Evolutionary conservation across 1,284 basidiomycete genomes (phyloP).

Genomic region (Pseudozyma sp.): DNA sequence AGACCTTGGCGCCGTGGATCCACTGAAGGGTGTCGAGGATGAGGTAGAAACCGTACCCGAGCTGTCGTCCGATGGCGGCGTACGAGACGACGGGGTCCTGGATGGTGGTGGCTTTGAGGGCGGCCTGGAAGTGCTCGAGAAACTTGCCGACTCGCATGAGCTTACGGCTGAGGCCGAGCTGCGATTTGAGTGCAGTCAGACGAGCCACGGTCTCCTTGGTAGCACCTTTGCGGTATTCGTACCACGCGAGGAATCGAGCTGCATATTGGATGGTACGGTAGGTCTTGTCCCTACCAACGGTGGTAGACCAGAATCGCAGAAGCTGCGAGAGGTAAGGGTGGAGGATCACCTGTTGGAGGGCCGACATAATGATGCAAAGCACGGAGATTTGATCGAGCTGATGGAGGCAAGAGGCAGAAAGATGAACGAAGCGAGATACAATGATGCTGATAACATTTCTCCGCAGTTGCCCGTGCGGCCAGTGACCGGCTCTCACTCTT

Average conservation of each 20-base stretch:
- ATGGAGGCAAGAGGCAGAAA: conserved; percentile 5
- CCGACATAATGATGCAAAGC: conserved; percentile 54
- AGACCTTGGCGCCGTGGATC: conserved; percentile 67
- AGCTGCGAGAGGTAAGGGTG: conserved; percentile 67
- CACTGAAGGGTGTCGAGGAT: conserved; percentile 67
- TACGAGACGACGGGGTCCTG: conserved; percentile 80
- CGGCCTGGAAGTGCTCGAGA: conserved; percentile 91
- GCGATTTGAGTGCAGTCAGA: conserved; percentile 70
- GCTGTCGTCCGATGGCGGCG: conserved; percentile 83
- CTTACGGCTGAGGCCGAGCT: conserved; percentile 70
- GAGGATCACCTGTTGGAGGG: conserved; percentile 66
- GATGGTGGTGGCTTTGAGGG: conserved; percentile 79
- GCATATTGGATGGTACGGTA: conserved; percentile 94
- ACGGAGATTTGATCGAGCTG: not conserved
- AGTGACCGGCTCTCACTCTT: too few species aligned
- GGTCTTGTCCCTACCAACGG: conserved; percentile 73
- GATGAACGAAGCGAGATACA: not conserved
- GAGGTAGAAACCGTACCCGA: conserved; percentile 91
- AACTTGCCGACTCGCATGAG: conserved; percentile 92
- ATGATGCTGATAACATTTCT: too few species aligned
- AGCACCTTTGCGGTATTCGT: conserved; percentile 69
- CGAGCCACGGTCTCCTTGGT: conserved; percentile 70
- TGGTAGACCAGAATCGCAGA: conserved; percentile 68
- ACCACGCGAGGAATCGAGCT: conserved; percentile 89
- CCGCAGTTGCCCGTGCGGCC: too few species aligned